A percentile compares a stretch with the other conserved stretches of the same genome.
phyloP scores from a whole-genome alignment of 2,329 filamentous ascomycete species.

The Scedosporium boydii region DNA sequence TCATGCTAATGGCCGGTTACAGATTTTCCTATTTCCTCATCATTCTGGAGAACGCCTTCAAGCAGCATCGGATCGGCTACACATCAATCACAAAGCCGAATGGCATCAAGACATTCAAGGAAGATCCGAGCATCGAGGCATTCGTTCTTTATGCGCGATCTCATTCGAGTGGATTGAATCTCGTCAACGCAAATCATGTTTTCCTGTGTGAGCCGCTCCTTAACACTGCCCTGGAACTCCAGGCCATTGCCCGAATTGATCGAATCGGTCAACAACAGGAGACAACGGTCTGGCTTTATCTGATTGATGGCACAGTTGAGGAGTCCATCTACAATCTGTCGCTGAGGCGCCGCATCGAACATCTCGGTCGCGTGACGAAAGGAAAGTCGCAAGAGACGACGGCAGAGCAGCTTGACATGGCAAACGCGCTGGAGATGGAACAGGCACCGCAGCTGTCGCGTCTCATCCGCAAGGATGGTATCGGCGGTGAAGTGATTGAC shows the following conservation, averaged over 20 bases:
- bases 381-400: conserved; percentile 29
- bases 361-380: conserved; percentile 42
- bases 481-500: conserved; percentile 70
- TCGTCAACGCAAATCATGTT: conserved; percentile 88
- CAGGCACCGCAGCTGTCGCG: conserved; percentile 54
- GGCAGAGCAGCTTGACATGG: conserved; percentile 58
- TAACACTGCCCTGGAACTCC: conserved; percentile 87
- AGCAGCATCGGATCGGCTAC: conserved; percentile 61
- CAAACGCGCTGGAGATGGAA: conserved; percentile 77
- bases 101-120: conserved; percentile 68
- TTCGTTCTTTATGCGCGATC: conserved; percentile 85
- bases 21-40: conserved; percentile 67
- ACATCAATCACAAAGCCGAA: conserved; percentile 58
- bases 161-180: conserved; percentile 79
- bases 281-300: conserved; percentile 92
- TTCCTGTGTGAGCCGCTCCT: conserved; percentile 91
- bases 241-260: conserved; percentile 91
- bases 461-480: conserved; percentile 59
- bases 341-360: conserved; percentile 65
- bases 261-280: conserved; percentile 81
- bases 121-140: conserved; percentile 64
- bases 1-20: conserved; percentile 7
- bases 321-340: conserved; percentile 86
- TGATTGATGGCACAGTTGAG: conserved; percentile 85
- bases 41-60: conserved; percentile 62